Evolutionary conservation across 352 stramenopile genomes (phyloP), one percentile per base, ranked within the genome.

Genomic region (Plasmopara viticola): DNA sequence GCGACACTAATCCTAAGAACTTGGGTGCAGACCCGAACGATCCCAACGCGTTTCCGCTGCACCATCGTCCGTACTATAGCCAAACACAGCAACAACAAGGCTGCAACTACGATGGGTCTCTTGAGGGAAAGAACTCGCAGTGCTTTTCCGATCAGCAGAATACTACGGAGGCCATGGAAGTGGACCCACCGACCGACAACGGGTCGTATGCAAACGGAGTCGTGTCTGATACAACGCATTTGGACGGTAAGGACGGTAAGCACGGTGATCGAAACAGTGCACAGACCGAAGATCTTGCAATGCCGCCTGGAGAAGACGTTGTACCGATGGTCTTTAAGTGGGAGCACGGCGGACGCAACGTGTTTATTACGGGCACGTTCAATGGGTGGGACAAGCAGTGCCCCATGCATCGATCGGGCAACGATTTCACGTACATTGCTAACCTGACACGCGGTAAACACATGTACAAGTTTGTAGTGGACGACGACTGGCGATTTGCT

Each of bases 401-500:
- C 50, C 95, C 96, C 18, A 99, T 99, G 97, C 96, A 99, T 70
- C 85, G 96, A 20, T 98, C 88, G 0, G 97, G 97, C 53, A 99
- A 99, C 61, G 97, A 99, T 70, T 99, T 99, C 65, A 99, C 96
- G 39, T 99, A 99, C 78, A 99, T 99, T 71, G 95, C 97, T 59
- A 98, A 98, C 70, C 80, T 99, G 33, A 90, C 83, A 49, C 75
- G 82, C 9, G 96, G 96, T 5, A 99, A 99, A 66, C 96, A 99
- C 74, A 96, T 96, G 53, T 99, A 98, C 75, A 99, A 99, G 82
- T 99, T 99, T 66, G 98, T 99, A 52, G 97, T 99, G 25, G 97
- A 99, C 64, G 96, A 99, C 58, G 96, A 99, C 73, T 99, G 97
- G 97, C 84, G 96, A 29, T 97, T 96, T 51, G 87, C 90, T 13